phyloP scores from a whole-genome alignment of 495 filamentous ascomycete species.

The Tuber borchii region DNA sequence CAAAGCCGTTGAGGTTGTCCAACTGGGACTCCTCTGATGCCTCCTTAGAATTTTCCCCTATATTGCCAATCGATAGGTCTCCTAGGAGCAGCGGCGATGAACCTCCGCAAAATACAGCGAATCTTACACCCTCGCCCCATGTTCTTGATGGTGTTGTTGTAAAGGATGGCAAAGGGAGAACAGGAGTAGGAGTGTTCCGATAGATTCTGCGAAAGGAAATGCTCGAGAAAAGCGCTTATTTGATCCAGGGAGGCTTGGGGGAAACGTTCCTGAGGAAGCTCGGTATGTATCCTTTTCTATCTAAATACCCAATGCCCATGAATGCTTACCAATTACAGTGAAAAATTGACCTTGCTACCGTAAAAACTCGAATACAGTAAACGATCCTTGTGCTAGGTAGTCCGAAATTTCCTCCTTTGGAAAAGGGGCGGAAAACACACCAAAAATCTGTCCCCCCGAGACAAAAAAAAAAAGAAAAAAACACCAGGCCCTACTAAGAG shows the following conservation, averaged over 20 bases:
- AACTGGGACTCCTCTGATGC: slow-evolving; percentile 16
- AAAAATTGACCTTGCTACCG: not conserved
- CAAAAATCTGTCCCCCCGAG: too few species aligned
- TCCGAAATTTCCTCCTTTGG: too few species aligned
- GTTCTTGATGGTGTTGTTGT: slow-evolving; percentile 6
- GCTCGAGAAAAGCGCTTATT: slow-evolving; percentile 17
- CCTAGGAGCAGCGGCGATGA: slow-evolving; percentile 8
- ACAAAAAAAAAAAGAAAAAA: too few species aligned
- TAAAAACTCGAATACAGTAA: too few species aligned
- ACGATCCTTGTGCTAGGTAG: too few species aligned
- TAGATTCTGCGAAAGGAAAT: slow-evolving; percentile 15
- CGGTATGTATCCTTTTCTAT: not conserved
- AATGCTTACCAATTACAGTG: not conserved
- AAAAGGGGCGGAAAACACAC: too few species aligned
- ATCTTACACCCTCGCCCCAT: slow-evolving; percentile 6
- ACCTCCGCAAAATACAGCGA: slow-evolving; percentile 24
- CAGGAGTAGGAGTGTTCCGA: slow-evolving; percentile 30
- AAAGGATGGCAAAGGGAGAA: slow-evolving; percentile 13
- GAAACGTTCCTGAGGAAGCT: not conserved
- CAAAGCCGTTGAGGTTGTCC: slow-evolving; percentile 21
- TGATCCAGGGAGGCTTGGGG: slow-evolving; percentile 12
- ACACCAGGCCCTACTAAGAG: too few species aligned
- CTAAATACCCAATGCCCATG: not conserved
- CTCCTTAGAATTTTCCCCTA: slow-evolving; percentile 22
- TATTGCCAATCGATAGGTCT: slow-evolving; percentile 22